Evolutionary conservation across 495 filamentous ascomycete genomes (phyloP), one percentile per base, ranked within the genome.

Genomic region (Usnea hakonensis): DNA sequence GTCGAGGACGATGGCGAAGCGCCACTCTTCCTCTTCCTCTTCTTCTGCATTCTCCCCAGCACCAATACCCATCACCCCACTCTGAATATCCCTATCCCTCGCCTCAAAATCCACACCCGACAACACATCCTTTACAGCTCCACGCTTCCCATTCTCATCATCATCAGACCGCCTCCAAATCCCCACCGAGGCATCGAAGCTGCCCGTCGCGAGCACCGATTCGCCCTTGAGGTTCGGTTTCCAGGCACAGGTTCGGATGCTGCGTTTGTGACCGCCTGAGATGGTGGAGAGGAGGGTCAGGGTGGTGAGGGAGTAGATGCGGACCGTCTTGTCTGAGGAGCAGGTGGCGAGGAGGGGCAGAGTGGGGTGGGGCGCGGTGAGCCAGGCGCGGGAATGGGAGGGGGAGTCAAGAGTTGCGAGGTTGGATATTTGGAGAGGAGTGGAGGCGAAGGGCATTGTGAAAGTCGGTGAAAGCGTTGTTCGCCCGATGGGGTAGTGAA

Each of bases 311-410:
- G 89, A 94, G 79, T 94, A 95, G 64, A 98, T 79, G 57, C 88
- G 90, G 52, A 91, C 89, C 38, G 87, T 87, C 61, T 90, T 91
- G 75, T 90, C 87, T 40, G 87, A 83, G 78, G 89, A 91, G 72
- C 89, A 85, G 61, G 93, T 96, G 55, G 94, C 94, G 65, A 97
- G 77, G 61, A 98, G 78, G 2, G 94, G 94, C 33, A 93, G 85
- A 30, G 83, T 85, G 1, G 93, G 93, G 75, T 98, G 95, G 0
- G 91, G 88, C 41, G 87, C 77, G 46, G 90, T 87, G 44, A 84
- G 81, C 94, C 94, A 98, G 58, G 90, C 84, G 64, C 94, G 89
- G 67, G 90, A 81, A 53, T 76, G 79, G 64, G 84, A 85, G n/a
- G 92, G 80, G 19, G 87, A 85, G 37, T 77, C 75, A 75, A 90